Evolutionary conservation across 2,329 filamentous ascomycete genomes (phyloP), one percentile per base, ranked within the genome.

Genomic region (Coleophoma crateriformis): DNA sequence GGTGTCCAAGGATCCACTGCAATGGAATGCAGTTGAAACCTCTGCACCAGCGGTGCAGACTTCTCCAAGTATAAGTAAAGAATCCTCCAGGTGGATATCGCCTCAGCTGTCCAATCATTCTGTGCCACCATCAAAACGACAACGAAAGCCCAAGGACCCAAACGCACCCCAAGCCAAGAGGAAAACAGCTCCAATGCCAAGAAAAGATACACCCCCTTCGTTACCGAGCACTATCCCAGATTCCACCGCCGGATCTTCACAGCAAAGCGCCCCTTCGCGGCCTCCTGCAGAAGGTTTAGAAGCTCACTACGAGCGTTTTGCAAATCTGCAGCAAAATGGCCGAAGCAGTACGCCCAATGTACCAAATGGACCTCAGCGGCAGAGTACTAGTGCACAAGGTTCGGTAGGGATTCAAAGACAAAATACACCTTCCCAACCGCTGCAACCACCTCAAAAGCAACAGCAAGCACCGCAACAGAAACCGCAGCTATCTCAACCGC

Each of bases 121-220:
- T 34, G 51, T 59, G 1, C 66, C 68, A 12, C 57, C 64, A 38
- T 51, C 67, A 2, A 73, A 73, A 50, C 62, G 68, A 32, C 67
- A 68, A 48, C 61, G 68, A 12, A 72, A 70, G 49, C 60, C 59
- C 15, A 68, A 65, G 43, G 64, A 65, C 46, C 13, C 52, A 33
- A 44, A 52, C 51, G 47, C 65, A 42, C 52, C 57, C 39, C 53
- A 58, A 10, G 51, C 56, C 42, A 53, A 49, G 37, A 61, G 53
- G 48, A 60, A 60, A 43, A 58, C 55, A 45, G 56, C 2, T 2
- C 7, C 35, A n/a, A 12, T 17, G 6, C 14, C 35, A 8, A 38
- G 35, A 14, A 38, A 38, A 38, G 35, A 14, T 7, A 38, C 35
- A 7, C 35, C 35, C 4, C 35, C 35, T n/a, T 38, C 35, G 11